Conservation (phyloP, 192 early-diverging fungal species). For the Gigaspora rosea region DNA sequence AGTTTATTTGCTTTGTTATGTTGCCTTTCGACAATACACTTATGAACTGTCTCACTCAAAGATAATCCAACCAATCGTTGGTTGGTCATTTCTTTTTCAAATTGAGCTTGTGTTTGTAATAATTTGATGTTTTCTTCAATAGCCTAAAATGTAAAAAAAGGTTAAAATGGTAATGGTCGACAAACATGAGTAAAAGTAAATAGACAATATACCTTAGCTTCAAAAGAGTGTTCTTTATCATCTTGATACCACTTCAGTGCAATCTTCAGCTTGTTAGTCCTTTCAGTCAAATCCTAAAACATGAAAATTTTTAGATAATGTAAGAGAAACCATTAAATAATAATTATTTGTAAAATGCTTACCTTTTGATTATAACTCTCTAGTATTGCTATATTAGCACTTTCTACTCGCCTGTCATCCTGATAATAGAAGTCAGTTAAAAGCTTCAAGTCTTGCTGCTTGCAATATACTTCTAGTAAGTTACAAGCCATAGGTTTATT, state of each 20-base stretch:
- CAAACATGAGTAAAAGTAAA: background rate
- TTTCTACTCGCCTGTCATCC: constrained; percentile 78
- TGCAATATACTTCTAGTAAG: constrained; percentile 86
- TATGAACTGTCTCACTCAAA: constrained; percentile 84
- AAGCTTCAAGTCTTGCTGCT: constrained; percentile 70
- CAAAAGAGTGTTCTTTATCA: constrained; percentile 68
- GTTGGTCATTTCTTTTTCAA: constrained; percentile 69
- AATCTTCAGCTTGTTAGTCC: constrained; percentile 70
- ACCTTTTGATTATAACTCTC: constrained; percentile 55
- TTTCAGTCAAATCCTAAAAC: constrained; percentile 52
- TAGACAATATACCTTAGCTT: constrained; percentile 60
- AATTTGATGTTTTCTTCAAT: constrained; percentile 82
- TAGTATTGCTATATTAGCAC: constrained; percentile 56
- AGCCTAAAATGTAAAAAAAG: constrained; percentile 46
- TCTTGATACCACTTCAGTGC: constrained; percentile 74
- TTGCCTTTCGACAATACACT: constrained; percentile 73
- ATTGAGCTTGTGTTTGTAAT: constrained; percentile 66
- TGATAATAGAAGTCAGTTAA: constrained; percentile 97
- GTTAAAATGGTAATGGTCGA: too few species aligned
- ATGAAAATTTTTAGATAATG: background rate
- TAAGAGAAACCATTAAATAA: background rate
- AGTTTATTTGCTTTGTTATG: constrained; percentile 74
- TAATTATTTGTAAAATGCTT: constrained; percentile 1
- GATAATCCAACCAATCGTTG: constrained; percentile 71
- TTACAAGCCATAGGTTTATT: constrained; percentile 79